Conservation (phyloP, 805 yeast genomes). For the Kluyveromyces siamensis region DNA sequence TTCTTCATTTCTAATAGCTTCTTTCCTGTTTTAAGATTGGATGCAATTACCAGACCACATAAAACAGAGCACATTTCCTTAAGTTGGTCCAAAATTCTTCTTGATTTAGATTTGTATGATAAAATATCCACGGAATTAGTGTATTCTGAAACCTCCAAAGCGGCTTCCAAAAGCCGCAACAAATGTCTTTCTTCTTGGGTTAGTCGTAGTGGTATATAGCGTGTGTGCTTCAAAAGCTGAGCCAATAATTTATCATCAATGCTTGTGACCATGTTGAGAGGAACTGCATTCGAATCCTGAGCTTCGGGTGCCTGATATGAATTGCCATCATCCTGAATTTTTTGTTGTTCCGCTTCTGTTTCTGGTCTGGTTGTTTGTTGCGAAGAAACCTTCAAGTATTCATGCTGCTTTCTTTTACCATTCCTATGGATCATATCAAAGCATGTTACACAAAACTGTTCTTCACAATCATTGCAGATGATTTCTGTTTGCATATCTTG, state of each 20-base stretch:
- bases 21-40: conserved; percentile 63
- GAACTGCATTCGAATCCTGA: conserved; percentile 12
- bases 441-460: conserved; percentile 61
- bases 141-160: conserved; percentile 68
- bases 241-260: conserved; percentile 26
- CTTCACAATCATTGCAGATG: conserved; percentile 55
- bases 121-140: conserved; percentile 71
- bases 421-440: conserved; percentile 60
- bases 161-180: conserved; percentile 61
- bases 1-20: conserved; percentile 55
- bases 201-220: conserved; percentile 61
- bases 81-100: conserved; percentile 61
- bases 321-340: conserved; percentile 10
- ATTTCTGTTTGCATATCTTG: conserved; percentile 62
- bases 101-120: conserved; percentile 57
- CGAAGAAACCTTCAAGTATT: conserved; percentile 19
- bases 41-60: conserved; percentile 72
- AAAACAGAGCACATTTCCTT: conserved; percentile 71
- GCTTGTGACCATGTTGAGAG: conserved; percentile 6
- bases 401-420: conserved; percentile 48
- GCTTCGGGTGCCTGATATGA: conserved; percentile 14
- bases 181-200: conserved; percentile 61
- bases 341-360: conserved; percentile 9
- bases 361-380: conserved; percentile 9
- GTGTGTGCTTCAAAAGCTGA: conserved; percentile 36